phyloP scores from a whole-genome alignment of 2,329 filamentous ascomycete species.

The Penicillium griseofulvum region DNA sequence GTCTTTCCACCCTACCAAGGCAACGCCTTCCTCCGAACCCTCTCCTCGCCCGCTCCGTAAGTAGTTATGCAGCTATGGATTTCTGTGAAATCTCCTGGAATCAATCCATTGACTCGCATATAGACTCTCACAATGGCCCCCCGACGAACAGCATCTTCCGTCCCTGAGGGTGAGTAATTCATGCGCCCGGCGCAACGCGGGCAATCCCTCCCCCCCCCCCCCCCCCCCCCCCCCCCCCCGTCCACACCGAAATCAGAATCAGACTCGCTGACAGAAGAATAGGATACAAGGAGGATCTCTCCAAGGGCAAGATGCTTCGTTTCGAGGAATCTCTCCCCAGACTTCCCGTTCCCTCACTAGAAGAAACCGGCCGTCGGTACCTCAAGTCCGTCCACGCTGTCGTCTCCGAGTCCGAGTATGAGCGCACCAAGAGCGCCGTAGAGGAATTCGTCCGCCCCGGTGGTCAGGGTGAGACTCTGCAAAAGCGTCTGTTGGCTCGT shows the following conservation, averaged over 20 bases:
- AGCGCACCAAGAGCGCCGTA: conserved; percentile 72
- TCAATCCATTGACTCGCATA: conserved; percentile 11
- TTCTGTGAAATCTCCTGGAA: not conserved
- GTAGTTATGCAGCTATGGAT: conserved; percentile 3
- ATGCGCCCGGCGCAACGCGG: conserved; percentile 12
- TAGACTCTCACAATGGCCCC: conserved; percentile 42
- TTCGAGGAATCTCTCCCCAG: conserved; percentile 65
- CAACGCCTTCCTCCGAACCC: conserved; percentile 36
- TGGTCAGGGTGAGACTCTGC: conserved; percentile 75
- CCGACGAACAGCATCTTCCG: conserved; percentile 44
- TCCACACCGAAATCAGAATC: not conserved
- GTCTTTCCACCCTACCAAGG: conserved; percentile 43
- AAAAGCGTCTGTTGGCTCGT: conserved; percentile 79
- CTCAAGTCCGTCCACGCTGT: conserved; percentile 66
- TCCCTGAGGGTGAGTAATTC: conserved; percentile 45
- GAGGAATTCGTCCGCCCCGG: conserved; percentile 86
- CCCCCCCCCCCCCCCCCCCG: not conserved
- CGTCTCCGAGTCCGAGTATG: conserved; percentile 58
- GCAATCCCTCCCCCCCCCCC: not conserved
- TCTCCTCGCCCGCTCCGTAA: conserved; percentile 37
- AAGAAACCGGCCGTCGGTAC: conserved; percentile 64
- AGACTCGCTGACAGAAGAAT: conserved; percentile 5
- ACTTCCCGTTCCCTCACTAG: conserved; percentile 61
- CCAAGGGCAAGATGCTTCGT: conserved; percentile 63
- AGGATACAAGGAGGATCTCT: conserved; percentile 65